phyloP scores from a whole-genome alignment of 495 filamentous ascomycete species.

The Xylaria nigripes region DNA sequence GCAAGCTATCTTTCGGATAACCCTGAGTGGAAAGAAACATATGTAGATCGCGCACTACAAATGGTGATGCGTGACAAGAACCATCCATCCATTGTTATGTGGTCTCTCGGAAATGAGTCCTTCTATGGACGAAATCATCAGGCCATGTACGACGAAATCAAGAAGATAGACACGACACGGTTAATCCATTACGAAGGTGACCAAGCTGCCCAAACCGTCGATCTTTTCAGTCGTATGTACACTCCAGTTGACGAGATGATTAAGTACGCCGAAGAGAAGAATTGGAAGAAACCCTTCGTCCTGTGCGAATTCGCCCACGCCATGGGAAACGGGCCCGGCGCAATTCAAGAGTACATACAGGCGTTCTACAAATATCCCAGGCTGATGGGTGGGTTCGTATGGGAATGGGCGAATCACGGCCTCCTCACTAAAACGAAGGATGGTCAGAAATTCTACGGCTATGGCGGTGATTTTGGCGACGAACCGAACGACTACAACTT shows the following conservation, averaged over 20 bases:
- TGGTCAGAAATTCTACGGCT: slow-evolving; percentile 52
- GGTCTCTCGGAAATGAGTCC: slow-evolving; percentile 66
- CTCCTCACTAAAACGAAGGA: slow-evolving; percentile 47
- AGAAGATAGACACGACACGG: slow-evolving; percentile 46
- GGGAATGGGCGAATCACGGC: slow-evolving; percentile 73
- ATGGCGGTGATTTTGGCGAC: slow-evolving; percentile 66
- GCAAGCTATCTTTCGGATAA: slow-evolving; percentile 53
- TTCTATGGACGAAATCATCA: slow-evolving; percentile 61
- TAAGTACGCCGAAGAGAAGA: slow-evolving; percentile 30
- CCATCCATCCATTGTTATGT: slow-evolving; percentile 59
- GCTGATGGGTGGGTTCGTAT: slow-evolving; percentile 64
- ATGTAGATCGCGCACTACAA: slow-evolving; percentile 61
- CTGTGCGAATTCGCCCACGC: slow-evolving; percentile 65
- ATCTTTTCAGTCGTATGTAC: slow-evolving; percentile 65
- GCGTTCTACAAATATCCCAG: slow-evolving; percentile 54
- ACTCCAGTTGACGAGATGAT: slow-evolving; percentile 42
- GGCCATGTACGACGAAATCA: slow-evolving; percentile 60
- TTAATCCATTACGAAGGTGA: slow-evolving; percentile 65
- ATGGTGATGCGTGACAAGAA: slow-evolving; percentile 63
- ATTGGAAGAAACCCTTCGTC: slow-evolving; percentile 50
- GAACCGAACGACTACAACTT: slow-evolving; percentile 63
- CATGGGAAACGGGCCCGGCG: slow-evolving; percentile 70
- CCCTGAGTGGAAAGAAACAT: slow-evolving; percentile 58
- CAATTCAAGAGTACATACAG: slow-evolving; percentile 59
- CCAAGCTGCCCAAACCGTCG: slow-evolving; percentile 48